Base-by-base conservation (phyloP, 306 rosid genomes). In the Datisca glomerata region DNA sequence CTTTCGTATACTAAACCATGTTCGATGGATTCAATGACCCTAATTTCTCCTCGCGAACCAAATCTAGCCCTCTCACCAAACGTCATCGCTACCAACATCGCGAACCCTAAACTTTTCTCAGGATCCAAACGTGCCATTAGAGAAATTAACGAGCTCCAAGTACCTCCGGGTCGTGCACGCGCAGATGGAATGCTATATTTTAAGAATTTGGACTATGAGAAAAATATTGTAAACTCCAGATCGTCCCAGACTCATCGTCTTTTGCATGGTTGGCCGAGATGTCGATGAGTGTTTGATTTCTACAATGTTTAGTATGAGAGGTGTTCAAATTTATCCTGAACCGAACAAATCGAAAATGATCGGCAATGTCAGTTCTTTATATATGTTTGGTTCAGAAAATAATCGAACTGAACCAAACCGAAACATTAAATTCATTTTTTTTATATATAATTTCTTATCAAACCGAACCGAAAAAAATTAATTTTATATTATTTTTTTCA, bases 131-230 rank as follows among this genome's bases (percentile, higher is more conserved):
- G n/a, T n/a, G n/a, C n/a, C n/a, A n/a, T n/a, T n/a, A n/a, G n/a
- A n/a, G n/a, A 72, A 45, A 40, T 78, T 87, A 56, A 24, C 71
- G 0, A 71, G 80, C 42, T 48, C 73, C 34, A 87, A 87, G 72
- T 87, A 79, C 41, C 65, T 72, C 24, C 80, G 77, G 21, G 56
- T 79, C 10, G 78, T 82, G 28, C 94, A 87, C 28, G 87, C 94
- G 17, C 82, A 87, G 47, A 89, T 89, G 95, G 97, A 89, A 56
- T 83, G 95, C 36, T 83, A 93, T 11, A 61, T 89, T 4, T 89
- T 83, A 49, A 94, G 94, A 0, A 89, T 80, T 40, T 55, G 83
- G 62, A 89, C n/a, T n/a, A 74, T 59, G 82, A 69, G 65, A 70
- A 94, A 53, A 87, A 87, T 60, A 12, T 69, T 0, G 47, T 87